Evolutionary conservation across 2,329 filamentous ascomycete species (phyloP), one percentile per base, ranked within the genome.

Genomic region (Fusarium annulatum): DNA sequence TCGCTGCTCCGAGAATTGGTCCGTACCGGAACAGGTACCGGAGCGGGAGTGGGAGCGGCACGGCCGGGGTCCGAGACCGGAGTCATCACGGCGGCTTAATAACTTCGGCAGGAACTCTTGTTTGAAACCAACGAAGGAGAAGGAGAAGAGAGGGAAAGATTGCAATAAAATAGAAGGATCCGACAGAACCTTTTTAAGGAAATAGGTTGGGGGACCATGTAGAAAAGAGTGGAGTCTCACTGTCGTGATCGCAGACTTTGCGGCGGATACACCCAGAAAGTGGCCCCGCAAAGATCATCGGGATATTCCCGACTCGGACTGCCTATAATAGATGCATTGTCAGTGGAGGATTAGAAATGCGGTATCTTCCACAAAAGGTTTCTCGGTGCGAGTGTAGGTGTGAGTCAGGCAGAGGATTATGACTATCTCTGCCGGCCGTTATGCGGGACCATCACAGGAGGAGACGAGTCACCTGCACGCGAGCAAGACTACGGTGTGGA

Each of bases 201-300:
- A 73, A 60, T 60, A 74, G 36, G 52, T 42, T 42, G 67, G 59
- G 52, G 23, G 38, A 52, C 42, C 36, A 43, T 45, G 64, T 36
- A 51, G 53, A 36, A 46, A 55, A 62, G 57, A 62, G 73, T 76
- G 72, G 73, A 77, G 71, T 61, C 61, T 39, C 38, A 46, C 64
- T 77, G 72, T 77, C 70, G 76, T 77, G 76, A 77, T 77, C 51
- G 70, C 74, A 76, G 74, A 77, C 61, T 60, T 63, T 68, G 53
- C 65, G 56, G 49, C 64, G 49, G 56, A 49, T 49, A 48, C 55
- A 49, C 18, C 55, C 55, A 49, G 33, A 26, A 52, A 49, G 48
- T 45, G 39, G 69, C 74, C 74, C 75, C 75, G 67, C 74, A 74
- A 53, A 62, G 45, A 36, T 49, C 45, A 43, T 61, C 60, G 45